Percentiles rank a stretch among this genome's conserved stretches.
Evolutionary conservation across 305 asterid species (phyloP).

Genomic region (Solanum hybrid): DNA sequence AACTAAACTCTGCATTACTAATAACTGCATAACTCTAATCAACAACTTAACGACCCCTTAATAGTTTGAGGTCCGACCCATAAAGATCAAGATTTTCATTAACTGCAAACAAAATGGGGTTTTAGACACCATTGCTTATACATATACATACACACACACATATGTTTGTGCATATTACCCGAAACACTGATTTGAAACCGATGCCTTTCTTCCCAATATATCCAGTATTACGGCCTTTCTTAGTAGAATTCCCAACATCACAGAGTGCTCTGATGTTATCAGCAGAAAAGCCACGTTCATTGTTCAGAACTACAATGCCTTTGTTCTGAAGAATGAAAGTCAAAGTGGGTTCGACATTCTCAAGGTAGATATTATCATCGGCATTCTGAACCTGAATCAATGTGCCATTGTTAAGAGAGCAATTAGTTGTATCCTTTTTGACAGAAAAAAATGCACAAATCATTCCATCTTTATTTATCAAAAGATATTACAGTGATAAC

Average conservation of each 20-base stretch:
- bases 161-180: neutral
- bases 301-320: conserved; percentile 49
- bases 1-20: neutral
- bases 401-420: conserved; percentile 13
- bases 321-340: conserved; percentile 50
- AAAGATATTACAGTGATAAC: neutral
- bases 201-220: conserved; percentile 98
- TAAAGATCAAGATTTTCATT: neutral
- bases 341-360: conserved; percentile 74
- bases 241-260: conserved; percentile 92
- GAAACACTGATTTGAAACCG: conserved; percentile 80
- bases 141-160: neutral
- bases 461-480: neutral
- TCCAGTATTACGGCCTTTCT: conserved; percentile 57
- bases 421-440: neutral
- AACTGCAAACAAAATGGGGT: neutral
- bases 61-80: neutral
- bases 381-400: conserved; percentile 85
- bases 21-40: neutral
- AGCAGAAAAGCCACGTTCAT: conserved; percentile 76
- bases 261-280: conserved; percentile 37
- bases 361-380: conserved; percentile 76
- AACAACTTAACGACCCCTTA: neutral
- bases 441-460: neutral
- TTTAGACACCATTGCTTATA: neutral